Percentiles rank a stretch among this genome's conserved stretches.
phyloP scores from a whole-genome alignment of 148 eudicot species.

The Cornus suecica region DNA sequence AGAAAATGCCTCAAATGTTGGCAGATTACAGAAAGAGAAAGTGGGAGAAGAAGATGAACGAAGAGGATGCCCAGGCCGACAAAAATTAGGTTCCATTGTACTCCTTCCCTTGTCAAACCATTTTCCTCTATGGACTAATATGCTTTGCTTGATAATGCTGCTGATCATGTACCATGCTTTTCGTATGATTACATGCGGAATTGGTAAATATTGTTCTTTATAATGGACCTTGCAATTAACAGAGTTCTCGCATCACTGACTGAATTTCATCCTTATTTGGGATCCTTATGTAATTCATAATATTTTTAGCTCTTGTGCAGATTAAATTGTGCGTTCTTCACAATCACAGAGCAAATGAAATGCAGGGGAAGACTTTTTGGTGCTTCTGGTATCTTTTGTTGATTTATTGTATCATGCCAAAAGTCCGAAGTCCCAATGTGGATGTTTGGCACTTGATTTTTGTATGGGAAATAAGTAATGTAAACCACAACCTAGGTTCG shows the following conservation, averaged over 20 bases:
- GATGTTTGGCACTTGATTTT: too few relatives aligned
- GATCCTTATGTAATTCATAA: too few relatives aligned
- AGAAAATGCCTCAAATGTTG: slow-evolving; percentile 81
- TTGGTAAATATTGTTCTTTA: not conserved
- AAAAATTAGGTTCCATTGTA: slow-evolving; percentile 25
- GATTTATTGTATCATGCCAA: too few relatives aligned
- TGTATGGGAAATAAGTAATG: too few relatives aligned
- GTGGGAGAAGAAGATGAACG: slow-evolving; percentile 95
- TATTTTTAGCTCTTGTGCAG: too few relatives aligned
- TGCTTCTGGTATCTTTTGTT: too few relatives aligned
- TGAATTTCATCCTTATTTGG: too few relatives aligned
- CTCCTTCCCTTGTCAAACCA: not conserved
- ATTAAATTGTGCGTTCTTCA: too few relatives aligned
- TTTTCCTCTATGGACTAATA: not conserved
- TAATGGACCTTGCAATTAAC: slow-evolving; percentile 7
- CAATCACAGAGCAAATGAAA: too few relatives aligned
- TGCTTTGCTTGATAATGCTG: not conserved
- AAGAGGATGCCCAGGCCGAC: slow-evolving; percentile 50
- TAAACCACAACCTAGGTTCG: too few relatives aligned
- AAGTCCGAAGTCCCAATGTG: too few relatives aligned
- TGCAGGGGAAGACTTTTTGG: too few relatives aligned
- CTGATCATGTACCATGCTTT: not conserved
- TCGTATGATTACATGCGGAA: not conserved
- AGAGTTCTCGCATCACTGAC: not conserved
- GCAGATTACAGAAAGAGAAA: slow-evolving; percentile 78